Evolutionary conservation across 345 rosid species (phyloP).

Genomic region (Chamaenerion angustifolium): DNA sequence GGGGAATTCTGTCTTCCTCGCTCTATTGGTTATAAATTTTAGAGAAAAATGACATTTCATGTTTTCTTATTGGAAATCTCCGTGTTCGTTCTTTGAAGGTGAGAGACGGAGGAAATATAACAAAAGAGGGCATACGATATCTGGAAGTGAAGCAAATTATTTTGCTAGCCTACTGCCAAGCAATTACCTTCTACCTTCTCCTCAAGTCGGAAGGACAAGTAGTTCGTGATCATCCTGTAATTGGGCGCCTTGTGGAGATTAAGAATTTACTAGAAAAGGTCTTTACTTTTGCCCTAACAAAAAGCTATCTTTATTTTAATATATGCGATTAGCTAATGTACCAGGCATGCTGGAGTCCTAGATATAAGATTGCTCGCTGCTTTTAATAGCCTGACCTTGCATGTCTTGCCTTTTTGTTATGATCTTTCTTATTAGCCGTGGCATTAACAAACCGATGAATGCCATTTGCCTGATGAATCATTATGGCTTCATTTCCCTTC

Average conservation of each 20-base stretch:
- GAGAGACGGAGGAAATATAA: conserved; percentile 23
- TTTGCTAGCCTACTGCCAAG: conserved; percentile 69
- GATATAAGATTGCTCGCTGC: background rate
- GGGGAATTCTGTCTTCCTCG: no score
- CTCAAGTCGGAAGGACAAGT: conserved; percentile 88
- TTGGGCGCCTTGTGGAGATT: conserved; percentile 76
- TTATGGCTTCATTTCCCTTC: no score
- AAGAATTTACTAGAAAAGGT: conserved; percentile 75
- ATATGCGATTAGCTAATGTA: background rate
- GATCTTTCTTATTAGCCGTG: background rate
- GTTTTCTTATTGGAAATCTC: background rate
- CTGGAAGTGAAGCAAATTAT: conserved; percentile 76
- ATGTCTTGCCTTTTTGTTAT: background rate
- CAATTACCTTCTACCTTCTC: conserved; percentile 81
- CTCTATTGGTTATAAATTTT: no score
- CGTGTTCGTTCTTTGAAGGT: conserved; percentile 21
- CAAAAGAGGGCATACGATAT: conserved; percentile 44
- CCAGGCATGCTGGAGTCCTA: background rate
- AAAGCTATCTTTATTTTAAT: no score
- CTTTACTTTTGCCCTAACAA: background rate
- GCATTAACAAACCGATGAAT: no score
- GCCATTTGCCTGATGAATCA: no score
- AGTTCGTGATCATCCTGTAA: conserved; percentile 83
- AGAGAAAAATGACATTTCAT: conserved; percentile 5
- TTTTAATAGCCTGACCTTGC: background rate